Percentiles rank a stretch among this genome's conserved stretches.
Conservation (phyloP, 78 protist species). For the Tieghemostelium lacteum region DNA sequence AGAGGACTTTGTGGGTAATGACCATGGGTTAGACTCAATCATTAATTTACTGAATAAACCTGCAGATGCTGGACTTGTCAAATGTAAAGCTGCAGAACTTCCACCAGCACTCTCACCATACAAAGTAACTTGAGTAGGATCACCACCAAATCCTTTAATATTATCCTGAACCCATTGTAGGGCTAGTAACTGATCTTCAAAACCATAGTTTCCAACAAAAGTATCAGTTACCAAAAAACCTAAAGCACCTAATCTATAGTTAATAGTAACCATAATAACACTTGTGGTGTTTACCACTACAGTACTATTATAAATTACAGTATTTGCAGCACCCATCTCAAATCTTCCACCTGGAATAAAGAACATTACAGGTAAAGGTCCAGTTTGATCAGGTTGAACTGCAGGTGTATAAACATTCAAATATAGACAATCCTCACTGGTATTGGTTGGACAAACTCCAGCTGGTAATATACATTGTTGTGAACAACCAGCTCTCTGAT, state of each 20-base stretch:
- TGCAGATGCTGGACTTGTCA: slow-evolving; percentile 40
- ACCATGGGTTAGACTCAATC: slow-evolving; percentile 67
- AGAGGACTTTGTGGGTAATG: slow-evolving; percentile 41
- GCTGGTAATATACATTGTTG: slow-evolving; percentile 68
- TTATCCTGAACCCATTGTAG: slow-evolving; percentile 89
- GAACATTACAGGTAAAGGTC: slow-evolving; percentile 74
- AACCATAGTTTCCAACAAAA: slow-evolving; percentile 85
- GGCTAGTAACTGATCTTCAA: slow-evolving; percentile 85
- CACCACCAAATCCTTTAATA: slow-evolving; percentile 92
- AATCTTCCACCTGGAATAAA: slow-evolving; percentile 80
- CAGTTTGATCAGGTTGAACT: too few relatives aligned
- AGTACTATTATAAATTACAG: slow-evolving; percentile 36
- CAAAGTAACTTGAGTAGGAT: slow-evolving; percentile 84
- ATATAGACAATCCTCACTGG: slow-evolving; percentile 75
- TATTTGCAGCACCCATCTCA: not conserved
- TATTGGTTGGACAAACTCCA: slow-evolving; percentile 27
- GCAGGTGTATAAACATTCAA: slow-evolving; percentile 78
- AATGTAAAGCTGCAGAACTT: slow-evolving; percentile 30
- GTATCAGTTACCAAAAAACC: slow-evolving; percentile 44
- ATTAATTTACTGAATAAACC: slow-evolving; percentile 18
- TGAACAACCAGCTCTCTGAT: slow-evolving; percentile 33
- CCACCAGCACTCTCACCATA: slow-evolving; percentile 92
- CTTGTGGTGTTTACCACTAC: slow-evolving; percentile 7
- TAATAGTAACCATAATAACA: slow-evolving; percentile 43
- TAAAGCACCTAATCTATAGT: slow-evolving; percentile 70